phyloP scores from a whole-genome alignment of 2,329 filamentous ascomycete genomes.

The Botrytis paeoniae region DNA sequence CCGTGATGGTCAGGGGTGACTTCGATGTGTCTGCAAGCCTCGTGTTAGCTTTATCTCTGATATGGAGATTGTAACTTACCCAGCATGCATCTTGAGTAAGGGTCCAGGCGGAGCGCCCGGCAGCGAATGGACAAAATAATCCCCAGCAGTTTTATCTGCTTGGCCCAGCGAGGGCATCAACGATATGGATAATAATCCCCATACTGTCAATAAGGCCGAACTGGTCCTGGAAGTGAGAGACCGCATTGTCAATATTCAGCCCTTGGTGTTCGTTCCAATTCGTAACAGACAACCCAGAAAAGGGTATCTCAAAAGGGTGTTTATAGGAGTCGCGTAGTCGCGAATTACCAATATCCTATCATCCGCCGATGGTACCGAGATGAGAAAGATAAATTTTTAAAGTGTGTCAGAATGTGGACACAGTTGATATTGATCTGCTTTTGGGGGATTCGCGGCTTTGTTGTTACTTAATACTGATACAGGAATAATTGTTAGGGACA shows the following conservation, averaged over 20 bases:
- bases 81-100: constrained; percentile 94
- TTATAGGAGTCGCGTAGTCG: constrained; percentile 22
- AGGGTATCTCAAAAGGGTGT: constrained; percentile 15
- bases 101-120: constrained; percentile 80
- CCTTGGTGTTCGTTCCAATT: constrained; percentile 16
- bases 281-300: constrained; percentile 14
- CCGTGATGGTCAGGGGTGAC: constrained; percentile 80
- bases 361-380: constrained; percentile 6
- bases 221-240: constrained; percentile 25
- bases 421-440: constrained; percentile 12
- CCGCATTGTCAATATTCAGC: constrained; percentile 31
- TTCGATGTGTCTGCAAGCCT: constrained; percentile 73
- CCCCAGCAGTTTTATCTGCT: constrained; percentile 63
- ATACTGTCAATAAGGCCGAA: constrained; percentile 29
- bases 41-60: neutral
- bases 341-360: constrained; percentile 16
- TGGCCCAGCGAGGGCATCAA: constrained; percentile 42
- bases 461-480: constrained; percentile 17
- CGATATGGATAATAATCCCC: constrained; percentile 44
- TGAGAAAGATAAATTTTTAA: neutral
- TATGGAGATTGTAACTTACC: constrained; percentile 55
- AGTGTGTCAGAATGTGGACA: constrained; percentile 13
- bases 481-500: constrained; percentile 11
- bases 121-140: constrained; percentile 85
- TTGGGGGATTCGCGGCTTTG: constrained; percentile 14